Evolutionary conservation across 140 eudicot genomes (phyloP), one percentile per base, ranked within the genome.

Genomic region (Anethum foeniculum): DNA sequence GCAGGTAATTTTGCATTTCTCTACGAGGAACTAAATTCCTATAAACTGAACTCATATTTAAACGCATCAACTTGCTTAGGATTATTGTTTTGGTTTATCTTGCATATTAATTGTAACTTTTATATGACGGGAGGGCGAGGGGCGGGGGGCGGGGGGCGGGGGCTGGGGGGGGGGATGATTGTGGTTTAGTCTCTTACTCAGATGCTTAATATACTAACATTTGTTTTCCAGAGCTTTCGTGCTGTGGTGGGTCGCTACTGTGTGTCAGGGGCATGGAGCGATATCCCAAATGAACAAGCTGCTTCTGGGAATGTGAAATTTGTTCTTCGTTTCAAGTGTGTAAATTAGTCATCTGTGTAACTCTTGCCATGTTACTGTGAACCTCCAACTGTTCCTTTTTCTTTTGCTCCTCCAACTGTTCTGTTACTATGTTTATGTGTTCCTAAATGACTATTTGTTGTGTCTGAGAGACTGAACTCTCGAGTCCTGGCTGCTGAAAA

Each of bases 231-330:
- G 80, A 16, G 69, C 25, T 47, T 77, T 30, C 32, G 25, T 51
- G 68, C 30, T 49, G 4, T 76, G 32, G 52, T 11, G 46, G 74
- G 74, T 30, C 39, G 52, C 18, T 47, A 47, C 52, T 14, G 52
- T 12, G 52, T 47, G 52, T 47, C 52, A 47, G 52, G 52, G 58
- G 41, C 5, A 21, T 41, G 78, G 51, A 41, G 16, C 58, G n/a
- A n/a, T 74, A 5, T 39, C 15, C 23, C 56, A 74, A 21, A 74
- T 74, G 38, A 74, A 44, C 58, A 21, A 74, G 78, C 78, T 74
- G 78, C 49, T 46, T 6, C 52, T 4, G 13, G 76, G 27, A 11
- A 71, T 32, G 76, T 71, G 28, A 19, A 32, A 21, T 71, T 71
- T 36, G n/a, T 39, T 19, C 12, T 36, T 44, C 16, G 56, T 6